Evolutionary conservation across 441 rosid genomes (phyloP), one percentile per base, ranked within the genome.

Genomic region (Corymbia calophylla): DNA sequence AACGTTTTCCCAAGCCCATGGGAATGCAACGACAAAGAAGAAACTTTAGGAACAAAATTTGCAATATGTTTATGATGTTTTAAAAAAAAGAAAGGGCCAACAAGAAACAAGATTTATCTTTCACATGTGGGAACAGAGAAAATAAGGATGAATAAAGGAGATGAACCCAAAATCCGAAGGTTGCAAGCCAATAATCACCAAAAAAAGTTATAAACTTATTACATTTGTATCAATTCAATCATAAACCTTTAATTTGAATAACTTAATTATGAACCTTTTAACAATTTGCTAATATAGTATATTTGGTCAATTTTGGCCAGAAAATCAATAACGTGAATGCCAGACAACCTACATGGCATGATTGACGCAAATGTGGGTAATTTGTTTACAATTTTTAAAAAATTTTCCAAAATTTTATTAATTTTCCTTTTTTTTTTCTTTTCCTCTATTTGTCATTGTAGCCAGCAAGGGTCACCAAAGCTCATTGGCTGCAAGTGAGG

Each of bases 401-500:
- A 13, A 4, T 29, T 29, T 62, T 29, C 0, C 15, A 2, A 29
- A 13, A 3, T 62, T 62, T 14, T 29, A 1, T 6, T 62, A 0
- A 29, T 62, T 1, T 60, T 62, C 8, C 2, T 66, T 66, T 31
- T 16, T 66, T n/a, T n/a, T 21, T 1, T n/a, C 31, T 3, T 1
- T 31, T 66, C 16, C 21, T 15, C n/a, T 58, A n/a, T 31, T 16
- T n/a, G 16, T n/a, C 15, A 31, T 3, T n/a, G 21, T 66, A 10
- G 3, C 39, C 0, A 31, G 6, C 11, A 16, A 66, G 73, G 39
- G 39, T 31, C 9, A 8, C 6, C 35, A 0, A 10, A 66, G 39
- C 39, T 16, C 1, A 0, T 1, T 0, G 0, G 12, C 77, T 6
- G 0, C 19, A 6, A 18, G 56, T 7, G 56, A 54, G 56, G 21